These are phyloP conservation scores for Linderniella brevidens DNA, from an alignment of 257 asterid species.

Conservation along the genomic window DNA sequence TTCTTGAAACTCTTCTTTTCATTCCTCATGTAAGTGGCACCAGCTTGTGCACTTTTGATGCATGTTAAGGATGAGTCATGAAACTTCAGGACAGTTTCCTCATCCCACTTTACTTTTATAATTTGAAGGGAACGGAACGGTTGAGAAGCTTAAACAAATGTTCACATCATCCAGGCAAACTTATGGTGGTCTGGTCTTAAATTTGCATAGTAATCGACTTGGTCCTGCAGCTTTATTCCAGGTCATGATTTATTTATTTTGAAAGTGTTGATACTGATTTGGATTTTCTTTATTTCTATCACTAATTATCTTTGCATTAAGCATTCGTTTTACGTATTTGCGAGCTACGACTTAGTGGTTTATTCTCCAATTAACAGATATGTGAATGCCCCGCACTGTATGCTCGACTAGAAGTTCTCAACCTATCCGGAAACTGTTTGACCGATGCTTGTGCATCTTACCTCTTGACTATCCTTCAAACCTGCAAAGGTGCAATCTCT, in stretches of 20 bases:
- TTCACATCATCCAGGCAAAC: slow-evolving; percentile 61
- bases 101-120: slow-evolving; percentile 1
- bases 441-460: slow-evolving; percentile 87
- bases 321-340: no score
- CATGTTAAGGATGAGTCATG: slow-evolving; percentile 2
- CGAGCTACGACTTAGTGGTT: background rate
- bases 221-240: slow-evolving; percentile 76
- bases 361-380: slow-evolving; percentile 29
- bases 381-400: slow-evolving; percentile 64
- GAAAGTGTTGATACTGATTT: background rate
- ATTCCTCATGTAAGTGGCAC: background rate
- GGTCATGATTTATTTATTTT: slow-evolving; percentile 20
- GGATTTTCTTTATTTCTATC: background rate
- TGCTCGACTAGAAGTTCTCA: slow-evolving; percentile 76
- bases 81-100: slow-evolving; percentile 7
- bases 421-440: slow-evolving; percentile 71
- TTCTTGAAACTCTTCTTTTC: background rate
- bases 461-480: slow-evolving; percentile 58
- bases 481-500: slow-evolving; percentile 53
- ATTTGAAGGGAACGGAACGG: slow-evolving; percentile 62
- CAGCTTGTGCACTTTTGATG: slow-evolving; percentile 4
- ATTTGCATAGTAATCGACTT: slow-evolving; percentile 73
- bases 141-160: slow-evolving; percentile 61
- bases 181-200: slow-evolving; percentile 63
- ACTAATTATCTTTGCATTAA: background rate